Conservation (phyloP, 108 stramenopile species). For the Mayamaea pseudoterrestris region DNA sequence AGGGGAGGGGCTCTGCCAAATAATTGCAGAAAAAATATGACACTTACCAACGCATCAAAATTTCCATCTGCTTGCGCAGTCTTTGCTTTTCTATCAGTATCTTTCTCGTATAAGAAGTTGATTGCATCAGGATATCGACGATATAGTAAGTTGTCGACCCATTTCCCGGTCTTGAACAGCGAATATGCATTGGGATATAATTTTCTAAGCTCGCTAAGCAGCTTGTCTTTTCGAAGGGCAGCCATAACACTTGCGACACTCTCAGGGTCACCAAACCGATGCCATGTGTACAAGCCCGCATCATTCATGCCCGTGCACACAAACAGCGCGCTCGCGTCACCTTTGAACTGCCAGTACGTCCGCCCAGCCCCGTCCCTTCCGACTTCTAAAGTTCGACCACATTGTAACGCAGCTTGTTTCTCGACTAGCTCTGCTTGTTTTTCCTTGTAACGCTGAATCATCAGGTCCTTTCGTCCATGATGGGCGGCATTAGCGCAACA, state of each 20-base stretch:
- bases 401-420: slow-evolving; percentile 39
- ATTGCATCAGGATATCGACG: slow-evolving; percentile 15
- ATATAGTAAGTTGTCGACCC: slow-evolving; percentile 43
- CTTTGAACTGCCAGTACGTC: slow-evolving; percentile 63
- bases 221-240: slow-evolving; percentile 46
- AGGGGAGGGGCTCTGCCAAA: too few relatives aligned
- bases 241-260: slow-evolving; percentile 69
- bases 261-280: slow-evolving; percentile 48
- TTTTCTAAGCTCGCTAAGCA: slow-evolving; percentile 41
- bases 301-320: slow-evolving; percentile 18
- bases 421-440: slow-evolving; percentile 26
- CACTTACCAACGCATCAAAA: slow-evolving; percentile 2
- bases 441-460: slow-evolving; percentile 34
- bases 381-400: slow-evolving; percentile 65
- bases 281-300: slow-evolving; percentile 21
- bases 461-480: slow-evolving; percentile 46
- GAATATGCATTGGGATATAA: slow-evolving; percentile 36
- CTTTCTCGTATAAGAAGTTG: not conserved
- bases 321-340: slow-evolving; percentile 50
- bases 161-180: slow-evolving; percentile 32
- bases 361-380: slow-evolving; percentile 51
- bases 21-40: too few relatives aligned
- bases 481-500: slow-evolving; percentile 74
- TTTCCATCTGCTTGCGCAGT: slow-evolving; percentile 6
- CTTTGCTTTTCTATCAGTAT: too few relatives aligned